A percentile compares a stretch with the other conserved stretches of the same genome.
Conservation (phyloP, 345 rosid species). For the Gossypium rotundifolium region DNA sequence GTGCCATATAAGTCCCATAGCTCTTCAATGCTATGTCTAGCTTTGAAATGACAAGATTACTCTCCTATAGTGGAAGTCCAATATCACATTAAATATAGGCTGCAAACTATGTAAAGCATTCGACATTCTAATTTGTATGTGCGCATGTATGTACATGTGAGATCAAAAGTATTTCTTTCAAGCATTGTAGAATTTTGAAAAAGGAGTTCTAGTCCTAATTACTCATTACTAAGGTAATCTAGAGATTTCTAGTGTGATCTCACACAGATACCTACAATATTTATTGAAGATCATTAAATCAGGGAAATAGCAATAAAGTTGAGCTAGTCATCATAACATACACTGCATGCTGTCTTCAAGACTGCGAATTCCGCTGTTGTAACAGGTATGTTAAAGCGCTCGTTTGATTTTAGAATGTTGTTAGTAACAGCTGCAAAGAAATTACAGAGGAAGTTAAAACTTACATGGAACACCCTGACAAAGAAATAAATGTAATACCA, state of each 20-base stretch:
- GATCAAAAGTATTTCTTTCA: neutral
- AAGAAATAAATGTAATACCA: neutral
- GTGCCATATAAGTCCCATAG: neutral
- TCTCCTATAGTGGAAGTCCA: neutral
- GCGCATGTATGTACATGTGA: neutral
- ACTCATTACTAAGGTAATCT: neutral
- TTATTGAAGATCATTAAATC: neutral
- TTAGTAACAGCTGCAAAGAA: conserved; percentile 60
- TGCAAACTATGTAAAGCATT: neutral
- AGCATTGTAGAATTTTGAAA: neutral
- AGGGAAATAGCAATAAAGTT: neutral
- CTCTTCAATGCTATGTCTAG: neutral
- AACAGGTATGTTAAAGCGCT: conserved; percentile 59
- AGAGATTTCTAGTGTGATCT: neutral
- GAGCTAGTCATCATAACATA: conserved; percentile 30
- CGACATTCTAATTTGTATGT: neutral
- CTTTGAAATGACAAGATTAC: neutral
- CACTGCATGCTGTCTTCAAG: conserved; percentile 82
- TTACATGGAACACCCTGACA: neutral
- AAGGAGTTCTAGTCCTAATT: neutral
- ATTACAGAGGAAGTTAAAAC: neutral
- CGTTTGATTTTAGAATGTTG: conserved; percentile 55
- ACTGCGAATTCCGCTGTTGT: conserved; percentile 80
- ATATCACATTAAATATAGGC: neutral
- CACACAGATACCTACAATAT: neutral